A percentile compares a stretch with the other conserved stretches of the same genome.
phyloP scores from a whole-genome alignment of 2,329 filamentous ascomycete species.

The Claviceps sp. region DNA sequence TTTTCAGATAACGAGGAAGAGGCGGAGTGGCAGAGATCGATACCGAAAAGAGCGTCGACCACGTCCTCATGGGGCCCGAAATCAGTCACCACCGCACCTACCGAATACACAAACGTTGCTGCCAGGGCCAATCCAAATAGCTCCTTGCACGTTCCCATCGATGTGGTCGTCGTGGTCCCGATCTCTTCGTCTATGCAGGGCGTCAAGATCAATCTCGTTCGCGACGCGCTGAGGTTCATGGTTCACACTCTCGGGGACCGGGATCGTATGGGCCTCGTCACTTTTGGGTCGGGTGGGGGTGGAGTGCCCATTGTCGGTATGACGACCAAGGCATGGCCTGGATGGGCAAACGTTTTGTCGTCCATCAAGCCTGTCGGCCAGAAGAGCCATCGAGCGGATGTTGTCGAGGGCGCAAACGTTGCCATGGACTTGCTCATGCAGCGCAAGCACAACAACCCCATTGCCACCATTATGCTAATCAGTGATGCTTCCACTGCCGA shows the following conservation, averaged over 20 bases:
- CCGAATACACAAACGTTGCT: constrained; percentile 74
- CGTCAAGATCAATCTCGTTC: constrained; percentile 90
- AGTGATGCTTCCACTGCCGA: constrained; percentile 95
- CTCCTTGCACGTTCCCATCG: constrained; percentile 76
- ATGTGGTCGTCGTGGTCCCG: constrained; percentile 91
- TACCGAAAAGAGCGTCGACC: constrained; percentile 60
- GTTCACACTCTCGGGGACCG: constrained; percentile 80
- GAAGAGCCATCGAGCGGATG: constrained; percentile 91
- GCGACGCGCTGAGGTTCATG: constrained; percentile 85
- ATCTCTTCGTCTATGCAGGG: constrained; percentile 98
- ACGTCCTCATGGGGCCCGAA: constrained; percentile 72
- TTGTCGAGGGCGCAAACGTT: constrained; percentile 93
- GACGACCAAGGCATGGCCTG: constrained; percentile 88
- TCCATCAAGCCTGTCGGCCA: constrained; percentile 89
- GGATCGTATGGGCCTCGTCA: constrained; percentile 93
- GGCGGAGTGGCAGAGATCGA: constrained; percentile 54
- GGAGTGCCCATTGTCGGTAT: constrained; percentile 94
- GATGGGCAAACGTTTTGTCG: constrained; percentile 75
- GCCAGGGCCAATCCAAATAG: constrained; percentile 29
- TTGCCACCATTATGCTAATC: constrained; percentile 90
- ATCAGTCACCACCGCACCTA: constrained; percentile 77
- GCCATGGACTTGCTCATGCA: constrained; percentile 99
- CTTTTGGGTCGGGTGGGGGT: constrained; percentile 87
- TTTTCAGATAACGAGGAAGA: constrained; percentile 80
- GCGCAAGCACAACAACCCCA: constrained; percentile 86